Conservation (phyloP, 2,329 filamentous ascomycete genomes). For the Xylaria polymorpha region DNA sequence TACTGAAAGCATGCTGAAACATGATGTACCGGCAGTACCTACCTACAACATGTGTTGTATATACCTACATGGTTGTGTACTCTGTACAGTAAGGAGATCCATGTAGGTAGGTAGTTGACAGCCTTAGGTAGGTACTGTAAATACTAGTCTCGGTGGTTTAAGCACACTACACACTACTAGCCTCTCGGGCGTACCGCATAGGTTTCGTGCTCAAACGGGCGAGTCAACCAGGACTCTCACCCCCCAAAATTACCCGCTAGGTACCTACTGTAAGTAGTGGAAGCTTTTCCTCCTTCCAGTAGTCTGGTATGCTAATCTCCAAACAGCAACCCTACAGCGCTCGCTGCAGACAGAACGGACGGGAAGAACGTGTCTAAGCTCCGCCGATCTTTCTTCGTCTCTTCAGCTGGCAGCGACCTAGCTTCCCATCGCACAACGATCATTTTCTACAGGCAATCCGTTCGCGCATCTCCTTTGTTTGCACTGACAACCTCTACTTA, state of each 20-base stretch:
- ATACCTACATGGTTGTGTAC: no score
- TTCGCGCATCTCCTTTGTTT: slow-evolving; percentile 12
- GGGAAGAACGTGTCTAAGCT: slow-evolving; percentile 17
- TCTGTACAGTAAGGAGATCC: no score
- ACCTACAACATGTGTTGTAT: no score
- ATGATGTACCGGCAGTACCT: neutral
- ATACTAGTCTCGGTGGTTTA: slow-evolving; percentile 3
- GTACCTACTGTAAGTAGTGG: neutral
- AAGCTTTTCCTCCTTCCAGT: slow-evolving; percentile 6
- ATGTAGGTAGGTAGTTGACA: no score
- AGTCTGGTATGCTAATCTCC: slow-evolving; percentile 7
- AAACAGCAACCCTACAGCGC: neutral
- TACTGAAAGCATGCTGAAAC: neutral
- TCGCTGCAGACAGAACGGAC: neutral
- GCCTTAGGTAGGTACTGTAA: no score
- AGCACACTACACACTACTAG: neutral
- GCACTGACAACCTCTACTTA: neutral
- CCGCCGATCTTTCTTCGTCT: slow-evolving; percentile 35
- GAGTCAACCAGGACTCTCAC: slow-evolving; percentile 5
- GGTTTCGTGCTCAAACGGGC: neutral
- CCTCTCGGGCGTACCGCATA: neutral
- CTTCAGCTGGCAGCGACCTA: slow-evolving; percentile 19
- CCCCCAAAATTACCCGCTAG: slow-evolving; percentile 34
- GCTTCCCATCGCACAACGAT: slow-evolving; percentile 22
- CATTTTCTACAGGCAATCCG: slow-evolving; percentile 14